Percentiles rank a stretch among this genome's conserved stretches.
These are phyloP conservation scores for Maudiozyma humilis DNA, from an alignment of 1,139 yeast species.

Conservation along the genomic window DNA sequence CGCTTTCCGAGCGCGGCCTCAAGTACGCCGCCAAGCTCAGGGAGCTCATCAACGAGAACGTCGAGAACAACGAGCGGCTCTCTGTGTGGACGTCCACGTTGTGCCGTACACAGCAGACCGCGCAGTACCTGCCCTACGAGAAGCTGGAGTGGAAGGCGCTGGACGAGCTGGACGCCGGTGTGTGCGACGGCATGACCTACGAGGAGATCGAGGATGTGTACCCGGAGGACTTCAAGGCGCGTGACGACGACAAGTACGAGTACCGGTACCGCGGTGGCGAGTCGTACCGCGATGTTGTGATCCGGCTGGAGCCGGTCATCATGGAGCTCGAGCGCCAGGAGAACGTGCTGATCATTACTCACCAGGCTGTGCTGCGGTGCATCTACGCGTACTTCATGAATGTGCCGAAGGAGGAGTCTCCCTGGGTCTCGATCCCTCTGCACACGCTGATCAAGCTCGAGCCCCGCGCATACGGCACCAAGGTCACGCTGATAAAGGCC, in stretches of 20 bases:
- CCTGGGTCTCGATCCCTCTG: constrained; percentile 98
- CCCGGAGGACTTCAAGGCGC: constrained; percentile 91
- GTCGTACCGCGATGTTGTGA: constrained; percentile 89
- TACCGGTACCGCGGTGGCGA: constrained; percentile 96
- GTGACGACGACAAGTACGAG: constrained; percentile 93
- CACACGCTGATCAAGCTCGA: constrained; percentile 90
- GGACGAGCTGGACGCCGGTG: constrained; percentile 96
- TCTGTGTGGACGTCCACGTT: constrained; percentile 97
- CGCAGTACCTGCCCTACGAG: constrained; percentile 71
- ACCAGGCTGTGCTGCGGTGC: constrained; percentile 94
- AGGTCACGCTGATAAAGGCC: constrained; percentile 83
- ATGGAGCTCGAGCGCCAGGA: constrained; percentile 98
- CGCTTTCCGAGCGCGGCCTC: constrained; percentile 77
- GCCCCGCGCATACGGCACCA: constrained; percentile 85
- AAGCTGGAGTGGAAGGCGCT: constrained; percentile 92
- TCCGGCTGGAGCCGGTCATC: constrained; percentile 88
- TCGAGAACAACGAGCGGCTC: constrained; percentile 54
- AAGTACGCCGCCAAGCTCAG: constrained; percentile 80
- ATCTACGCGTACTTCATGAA: constrained; percentile 97
- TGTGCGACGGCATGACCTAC: constrained; percentile 90
- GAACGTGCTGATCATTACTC: constrained; percentile 89
- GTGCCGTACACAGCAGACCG: constrained; percentile 87
- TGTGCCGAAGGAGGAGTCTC: constrained; percentile 93
- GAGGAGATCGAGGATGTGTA: constrained; percentile 74
- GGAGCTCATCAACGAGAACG: constrained; percentile 65